Evolutionary conservation across 2,329 filamentous ascomycete species (phyloP).

Genomic region (Calonectria montana): DNA sequence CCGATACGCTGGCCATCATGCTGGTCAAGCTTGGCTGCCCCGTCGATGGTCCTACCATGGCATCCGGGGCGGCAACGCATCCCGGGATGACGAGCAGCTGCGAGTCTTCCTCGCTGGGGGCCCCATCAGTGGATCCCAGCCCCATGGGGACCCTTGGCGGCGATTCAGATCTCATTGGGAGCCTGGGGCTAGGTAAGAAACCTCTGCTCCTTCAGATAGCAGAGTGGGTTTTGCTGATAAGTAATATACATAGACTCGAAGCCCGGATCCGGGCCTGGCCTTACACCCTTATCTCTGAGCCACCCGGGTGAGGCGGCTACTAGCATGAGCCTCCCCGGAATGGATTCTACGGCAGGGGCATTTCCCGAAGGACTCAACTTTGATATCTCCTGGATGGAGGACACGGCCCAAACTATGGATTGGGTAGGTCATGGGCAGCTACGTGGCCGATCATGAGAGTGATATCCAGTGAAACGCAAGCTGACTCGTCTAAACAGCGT

Average conservation of each 20-base stretch:
- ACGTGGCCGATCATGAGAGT: background rate
- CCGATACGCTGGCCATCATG: constrained; percentile 58
- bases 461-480: background rate
- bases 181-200: constrained; percentile 38
- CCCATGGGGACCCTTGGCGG: constrained; percentile 32
- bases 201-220: background rate
- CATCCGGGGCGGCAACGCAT: constrained; percentile 2
- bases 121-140: constrained; percentile 35
- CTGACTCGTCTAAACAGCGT: constrained; percentile 38
- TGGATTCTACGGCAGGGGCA: constrained; percentile 21
- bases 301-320: constrained; percentile 30
- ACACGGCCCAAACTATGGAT: constrained; percentile 48
- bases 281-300: constrained; percentile 35
- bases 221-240: constrained; percentile 29
- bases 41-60: constrained; percentile 31
- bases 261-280: constrained; percentile 32
- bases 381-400: constrained; percentile 51
- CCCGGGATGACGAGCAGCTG: constrained; percentile 10
- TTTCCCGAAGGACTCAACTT: constrained; percentile 40
- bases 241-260: constrained; percentile 27
- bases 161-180: constrained; percentile 35
- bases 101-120: constrained; percentile 31
- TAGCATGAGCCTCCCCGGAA: constrained; percentile 36
- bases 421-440: constrained; percentile 48
- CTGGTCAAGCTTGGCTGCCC: constrained; percentile 54